These are phyloP conservation scores for Vanrija sp. DNA, from an alignment of 1,284 basidiomycete genomes.

Conservation along the genomic window DNA sequence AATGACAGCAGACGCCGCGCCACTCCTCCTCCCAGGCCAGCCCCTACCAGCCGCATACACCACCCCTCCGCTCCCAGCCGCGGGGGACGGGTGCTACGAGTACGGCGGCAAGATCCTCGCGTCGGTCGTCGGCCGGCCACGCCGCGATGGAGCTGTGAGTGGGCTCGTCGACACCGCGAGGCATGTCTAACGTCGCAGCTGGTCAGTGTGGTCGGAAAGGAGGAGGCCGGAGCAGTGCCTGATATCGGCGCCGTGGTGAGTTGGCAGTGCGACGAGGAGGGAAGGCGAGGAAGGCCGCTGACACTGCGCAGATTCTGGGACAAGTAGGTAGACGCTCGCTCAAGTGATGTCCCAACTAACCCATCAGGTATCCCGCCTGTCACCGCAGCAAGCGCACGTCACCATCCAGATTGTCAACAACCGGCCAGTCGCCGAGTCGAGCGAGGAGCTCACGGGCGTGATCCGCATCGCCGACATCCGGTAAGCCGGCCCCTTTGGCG, in stretches of 20 bases:
- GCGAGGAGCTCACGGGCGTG: conserved; percentile 92
- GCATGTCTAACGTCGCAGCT: conserved; percentile 16
- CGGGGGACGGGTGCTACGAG: conserved; percentile 67
- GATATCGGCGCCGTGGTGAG: conserved; percentile 47
- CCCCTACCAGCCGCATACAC: conserved; percentile 62
- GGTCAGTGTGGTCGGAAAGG: conserved; percentile 44
- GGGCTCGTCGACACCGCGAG: not conserved
- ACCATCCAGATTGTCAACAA: conserved; percentile 88
- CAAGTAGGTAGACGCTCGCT: conserved; percentile 23
- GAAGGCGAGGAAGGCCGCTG: not conserved
- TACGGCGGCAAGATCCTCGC: conserved; percentile 65
- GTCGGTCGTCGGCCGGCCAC: conserved; percentile 65
- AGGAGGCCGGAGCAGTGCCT: conserved; percentile 44
- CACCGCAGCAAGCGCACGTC: conserved; percentile 79
- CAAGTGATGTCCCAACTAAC: conserved; percentile 47
- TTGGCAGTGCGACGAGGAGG: not conserved
- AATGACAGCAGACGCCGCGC: conserved; percentile 15
- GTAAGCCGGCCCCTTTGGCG: conserved; percentile 14
- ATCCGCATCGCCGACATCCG: conserved; percentile 89
- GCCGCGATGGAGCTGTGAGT: conserved; percentile 62
- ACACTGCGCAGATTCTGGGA: conserved; percentile 32
- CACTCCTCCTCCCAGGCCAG: conserved; percentile 71
- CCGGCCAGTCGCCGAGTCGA: conserved; percentile 69
- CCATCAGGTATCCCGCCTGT: conserved; percentile 68
- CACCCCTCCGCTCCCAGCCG: conserved; percentile 54